Conservation (phyloP, 441 rosid species). For the Theobroma grandiflorum region DNA sequence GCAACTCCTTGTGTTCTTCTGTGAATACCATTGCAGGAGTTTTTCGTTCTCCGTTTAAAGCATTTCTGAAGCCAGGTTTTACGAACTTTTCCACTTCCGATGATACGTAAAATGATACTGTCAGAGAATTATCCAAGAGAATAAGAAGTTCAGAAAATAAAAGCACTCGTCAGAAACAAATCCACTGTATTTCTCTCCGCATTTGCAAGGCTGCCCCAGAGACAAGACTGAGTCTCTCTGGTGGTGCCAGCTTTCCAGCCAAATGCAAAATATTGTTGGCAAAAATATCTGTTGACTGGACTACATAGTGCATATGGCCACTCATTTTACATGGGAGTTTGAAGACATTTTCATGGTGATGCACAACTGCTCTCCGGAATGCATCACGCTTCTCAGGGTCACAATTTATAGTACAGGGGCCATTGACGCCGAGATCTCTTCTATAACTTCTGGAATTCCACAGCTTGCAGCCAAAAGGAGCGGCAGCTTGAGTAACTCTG, state of each 20-base stretch:
- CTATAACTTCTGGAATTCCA: too few species aligned
- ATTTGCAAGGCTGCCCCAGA: conserved; percentile 56
- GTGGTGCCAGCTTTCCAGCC: conserved; percentile 49
- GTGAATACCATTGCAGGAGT: conserved; percentile 36
- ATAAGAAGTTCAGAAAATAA: too few species aligned
- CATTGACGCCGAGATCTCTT: too few species aligned
- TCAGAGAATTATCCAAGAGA: conserved; percentile 39
- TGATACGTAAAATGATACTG: too few species aligned
- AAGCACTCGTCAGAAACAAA: too few species aligned
- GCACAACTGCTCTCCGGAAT: too few species aligned
- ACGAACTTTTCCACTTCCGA: conserved; percentile 21
- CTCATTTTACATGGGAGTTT: too few species aligned
- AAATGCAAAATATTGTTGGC: conserved; percentile 47
- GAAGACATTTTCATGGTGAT: too few species aligned
- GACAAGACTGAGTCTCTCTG: conserved; percentile 41
- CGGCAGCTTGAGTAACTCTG: too few species aligned
- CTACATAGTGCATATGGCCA: not conserved
- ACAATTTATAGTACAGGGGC: too few species aligned
- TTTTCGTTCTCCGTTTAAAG: conserved; percentile 3
- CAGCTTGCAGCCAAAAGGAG: too few species aligned
- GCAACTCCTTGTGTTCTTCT: conserved; percentile 37
- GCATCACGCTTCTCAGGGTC: too few species aligned
- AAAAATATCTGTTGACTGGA: not conserved
- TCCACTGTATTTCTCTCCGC: conserved; percentile 60
- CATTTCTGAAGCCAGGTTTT: not conserved